These are phyloP conservation scores for Raddia guianensis DNA, from an alignment of 176 grass and related monocot species.

Conservation along the genomic window DNA sequence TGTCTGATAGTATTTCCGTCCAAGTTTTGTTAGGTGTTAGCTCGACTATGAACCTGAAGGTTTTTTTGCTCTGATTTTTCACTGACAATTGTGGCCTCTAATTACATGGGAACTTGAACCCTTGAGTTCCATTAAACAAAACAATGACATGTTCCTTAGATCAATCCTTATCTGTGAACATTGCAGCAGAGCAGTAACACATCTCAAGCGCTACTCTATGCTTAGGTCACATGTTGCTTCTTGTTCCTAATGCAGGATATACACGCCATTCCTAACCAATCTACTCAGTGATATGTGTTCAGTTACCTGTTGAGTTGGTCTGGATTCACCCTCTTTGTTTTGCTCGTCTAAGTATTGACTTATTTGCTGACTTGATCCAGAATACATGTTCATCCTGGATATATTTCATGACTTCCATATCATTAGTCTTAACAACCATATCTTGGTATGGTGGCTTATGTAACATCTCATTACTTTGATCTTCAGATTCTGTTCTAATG, in stretches of 20 bases:
- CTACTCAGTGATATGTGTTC: not conserved
- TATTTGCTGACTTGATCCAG: conserved; percentile 18
- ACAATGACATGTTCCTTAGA: not conserved
- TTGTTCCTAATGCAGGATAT: not conserved
- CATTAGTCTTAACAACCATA: not conserved
- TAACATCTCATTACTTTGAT: conserved; percentile 34
- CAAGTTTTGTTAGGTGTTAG: not conserved
- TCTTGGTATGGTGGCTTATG: conserved; percentile 1
- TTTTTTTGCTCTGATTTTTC: not conserved
- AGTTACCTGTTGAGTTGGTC: not conserved
- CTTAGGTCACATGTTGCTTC: conserved; percentile 6
- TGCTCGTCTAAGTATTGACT: not conserved
- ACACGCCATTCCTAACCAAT: not conserved
- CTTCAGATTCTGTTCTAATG: conserved; percentile 58
- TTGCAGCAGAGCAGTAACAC: not conserved
- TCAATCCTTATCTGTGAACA: not conserved
- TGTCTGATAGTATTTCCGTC: not conserved
- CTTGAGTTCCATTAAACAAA: conserved; percentile 20
- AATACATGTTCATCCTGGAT: not conserved
- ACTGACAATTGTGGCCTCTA: not conserved
- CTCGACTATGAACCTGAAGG: not conserved
- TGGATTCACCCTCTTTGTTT: not conserved
- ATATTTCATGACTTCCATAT: not conserved
- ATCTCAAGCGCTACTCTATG: not conserved
- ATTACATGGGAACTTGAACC: conserved; percentile 8